Base-by-base conservation (phyloP, 139 green algal species). In the Auxenochlorella pyrenoidosa region DNA sequence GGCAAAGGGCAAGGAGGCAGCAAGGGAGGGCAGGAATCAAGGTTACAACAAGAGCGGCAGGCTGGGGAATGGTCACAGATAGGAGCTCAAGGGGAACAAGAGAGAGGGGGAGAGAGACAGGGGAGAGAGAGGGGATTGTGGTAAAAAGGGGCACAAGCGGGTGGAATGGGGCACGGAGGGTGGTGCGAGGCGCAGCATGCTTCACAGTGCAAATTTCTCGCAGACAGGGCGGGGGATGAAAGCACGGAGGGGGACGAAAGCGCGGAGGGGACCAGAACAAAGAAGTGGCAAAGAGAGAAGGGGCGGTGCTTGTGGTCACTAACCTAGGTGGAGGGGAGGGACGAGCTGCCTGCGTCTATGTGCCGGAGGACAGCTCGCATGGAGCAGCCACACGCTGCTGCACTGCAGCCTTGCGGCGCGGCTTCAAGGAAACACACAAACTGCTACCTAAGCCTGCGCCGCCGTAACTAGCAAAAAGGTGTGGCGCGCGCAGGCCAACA, bases 381-480 rank as follows among this genome's bases (percentile, higher is more conserved):
- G 10, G 16, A 13, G 16, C 15, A 24, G 54, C 54, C 54, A 63
- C 54, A 63, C 54, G 54, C 54, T 63, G 54, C 66, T 13, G 66
- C 66, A 19, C 30, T 34, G 66, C 66, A 32, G 32, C 13, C 66
- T 36, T 28, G 66, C 66, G 66, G 66, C 66, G 66, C 66, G 1
- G 32, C 66, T 73, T 40, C 30, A 40, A 19, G 19, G 13, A 18
- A 32, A 1, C 5, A 73, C 4, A 73, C 13, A 38, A n/a, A 30
- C 70, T 76, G 70, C 70, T 76, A 76, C 70, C 70, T 76, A 76
- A 8, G n/a, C 16, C 63, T 71, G 63, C 63, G 70, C 34, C 70
- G 70, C 70, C 70, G 70, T 47, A 76, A 76, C 70, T 76, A 76
- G 34, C 34, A 43, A 76, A 76, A 76, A 76, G 40, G n/a, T 8